Conservation (phyloP, 805 yeast genomes). For the Ogataea glucozyma region DNA sequence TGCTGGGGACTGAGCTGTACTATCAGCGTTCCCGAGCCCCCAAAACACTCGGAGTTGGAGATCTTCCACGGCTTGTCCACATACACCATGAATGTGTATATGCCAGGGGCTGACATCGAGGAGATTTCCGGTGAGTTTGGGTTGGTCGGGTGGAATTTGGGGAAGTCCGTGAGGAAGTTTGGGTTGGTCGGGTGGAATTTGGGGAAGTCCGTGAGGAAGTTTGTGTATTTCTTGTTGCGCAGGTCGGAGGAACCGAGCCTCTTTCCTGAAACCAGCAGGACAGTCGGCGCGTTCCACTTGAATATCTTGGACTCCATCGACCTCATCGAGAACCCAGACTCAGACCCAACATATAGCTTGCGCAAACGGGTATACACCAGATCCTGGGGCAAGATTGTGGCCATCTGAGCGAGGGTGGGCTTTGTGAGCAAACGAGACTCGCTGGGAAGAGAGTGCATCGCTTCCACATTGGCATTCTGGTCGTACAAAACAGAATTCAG, state of each 20-base stretch:
- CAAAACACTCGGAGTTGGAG: constrained; percentile 72
- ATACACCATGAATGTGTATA: constrained; percentile 64
- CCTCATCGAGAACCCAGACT: constrained; percentile 83
- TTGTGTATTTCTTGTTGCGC: constrained; percentile 48
- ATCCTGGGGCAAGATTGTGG: constrained; percentile 40
- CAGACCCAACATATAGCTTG: constrained; percentile 70
- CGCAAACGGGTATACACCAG: constrained; percentile 49
- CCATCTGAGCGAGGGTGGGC: constrained; percentile 38
- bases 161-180: constrained; percentile 12
- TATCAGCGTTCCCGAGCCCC: constrained; percentile 56
- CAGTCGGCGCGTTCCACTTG: constrained; percentile 89
- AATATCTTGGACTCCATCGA: constrained; percentile 80
- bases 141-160: too few species aligned
- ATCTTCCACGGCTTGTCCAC: constrained; percentile 75
- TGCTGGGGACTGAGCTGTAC: constrained; percentile 69
- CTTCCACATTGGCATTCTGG: neutral
- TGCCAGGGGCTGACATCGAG: too few species aligned
- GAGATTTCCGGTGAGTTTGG: constrained; percentile 13
- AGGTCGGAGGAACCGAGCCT: constrained; percentile 34
- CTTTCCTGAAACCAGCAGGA: constrained; percentile 69
- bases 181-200: constrained; percentile 33
- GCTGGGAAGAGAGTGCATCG: constrained; percentile 12
- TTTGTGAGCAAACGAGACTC: constrained; percentile 42
- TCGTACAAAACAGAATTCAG: constrained; percentile 42
- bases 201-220: constrained; percentile 53